Percentiles rank a stretch among this genome's conserved stretches.
phyloP scores from a whole-genome alignment of 257 asterid genomes.

The Solanum neorickii region DNA sequence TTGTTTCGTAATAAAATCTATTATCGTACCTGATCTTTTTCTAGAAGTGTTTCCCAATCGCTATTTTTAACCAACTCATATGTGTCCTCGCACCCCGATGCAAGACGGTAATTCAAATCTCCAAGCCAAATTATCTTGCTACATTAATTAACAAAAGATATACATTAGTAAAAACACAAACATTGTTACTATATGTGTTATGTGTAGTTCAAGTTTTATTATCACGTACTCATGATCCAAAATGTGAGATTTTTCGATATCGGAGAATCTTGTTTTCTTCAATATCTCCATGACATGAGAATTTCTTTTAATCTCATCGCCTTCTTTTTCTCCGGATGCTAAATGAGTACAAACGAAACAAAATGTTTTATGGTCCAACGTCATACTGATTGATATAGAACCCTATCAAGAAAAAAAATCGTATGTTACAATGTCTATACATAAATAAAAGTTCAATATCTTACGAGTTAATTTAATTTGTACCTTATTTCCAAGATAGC shows the following conservation, averaged over 20 bases:
- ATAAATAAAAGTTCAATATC: too few relatives aligned
- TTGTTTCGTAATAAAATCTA: too few relatives aligned
- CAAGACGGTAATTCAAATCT: slow-evolving; percentile 78
- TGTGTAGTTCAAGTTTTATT: not conserved
- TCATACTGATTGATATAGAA: slow-evolving; percentile 71
- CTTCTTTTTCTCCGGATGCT: slow-evolving; percentile 74
- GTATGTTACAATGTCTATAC: too few relatives aligned
- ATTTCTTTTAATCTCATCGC: slow-evolving; percentile 51
- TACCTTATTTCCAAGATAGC: slow-evolving; percentile 88
- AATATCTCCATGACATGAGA: slow-evolving; percentile 56
- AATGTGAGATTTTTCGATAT: slow-evolving; percentile 19
- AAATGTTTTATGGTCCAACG: slow-evolving; percentile 26
- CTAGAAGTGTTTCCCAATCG: slow-evolving; percentile 61
- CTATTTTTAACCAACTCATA: slow-evolving; percentile 35
- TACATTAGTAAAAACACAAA: not conserved
- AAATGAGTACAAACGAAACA: slow-evolving; percentile 91
- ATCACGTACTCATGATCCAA: slow-evolving; percentile 58
- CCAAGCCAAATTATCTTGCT: slow-evolving; percentile 88
- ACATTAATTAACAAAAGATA: not conserved
- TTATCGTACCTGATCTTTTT: slow-evolving; percentile 60
- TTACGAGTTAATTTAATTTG: not conserved
- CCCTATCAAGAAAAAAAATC: slow-evolving; percentile 22
- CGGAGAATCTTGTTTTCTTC: slow-evolving; percentile 49
- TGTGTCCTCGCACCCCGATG: slow-evolving; percentile 28
- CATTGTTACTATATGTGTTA: not conserved